These are phyloP conservation scores for Bipolaris cookei DNA, from an alignment of 2,329 filamentous ascomycete genomes.

Conservation along the genomic window DNA sequence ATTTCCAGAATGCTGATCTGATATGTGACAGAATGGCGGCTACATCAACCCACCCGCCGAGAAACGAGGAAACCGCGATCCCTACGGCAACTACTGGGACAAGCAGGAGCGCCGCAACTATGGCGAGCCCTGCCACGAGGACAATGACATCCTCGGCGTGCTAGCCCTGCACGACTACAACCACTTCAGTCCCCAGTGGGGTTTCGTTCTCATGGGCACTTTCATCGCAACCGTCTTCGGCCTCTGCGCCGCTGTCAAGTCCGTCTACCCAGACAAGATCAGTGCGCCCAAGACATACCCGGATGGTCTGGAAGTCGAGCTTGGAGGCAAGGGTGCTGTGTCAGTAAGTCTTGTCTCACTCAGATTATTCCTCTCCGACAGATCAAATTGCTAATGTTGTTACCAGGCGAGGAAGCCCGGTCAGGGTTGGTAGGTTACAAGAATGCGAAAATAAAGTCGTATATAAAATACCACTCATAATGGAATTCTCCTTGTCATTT, in stretches of 20 bases:
- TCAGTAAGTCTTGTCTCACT: slow-evolving; percentile 37
- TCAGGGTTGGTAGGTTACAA: slow-evolving; percentile 23
- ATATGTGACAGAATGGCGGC: slow-evolving; percentile 72
- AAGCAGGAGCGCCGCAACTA: slow-evolving; percentile 97
- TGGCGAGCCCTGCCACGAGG: slow-evolving; percentile 94
- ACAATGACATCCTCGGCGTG: slow-evolving; percentile 89
- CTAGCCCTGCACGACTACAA: slow-evolving; percentile 91
- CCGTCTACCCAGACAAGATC: slow-evolving; percentile 56
- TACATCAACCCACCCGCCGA: slow-evolving; percentile 79
- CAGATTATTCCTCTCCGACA: too few species aligned
- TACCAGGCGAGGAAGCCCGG: slow-evolving; percentile 33
- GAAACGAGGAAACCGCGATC: slow-evolving; percentile 92
- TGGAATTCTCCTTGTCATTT: slow-evolving; percentile 11
- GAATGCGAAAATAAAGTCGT: background rate
- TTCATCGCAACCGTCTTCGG: slow-evolving; percentile 52
- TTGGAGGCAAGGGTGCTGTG: slow-evolving; percentile 55
- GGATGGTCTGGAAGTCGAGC: slow-evolving; percentile 56
- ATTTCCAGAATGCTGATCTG: slow-evolving; percentile 18
- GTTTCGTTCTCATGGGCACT: slow-evolving; percentile 62
- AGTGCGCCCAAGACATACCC: slow-evolving; percentile 55
- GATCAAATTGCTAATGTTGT: slow-evolving; percentile 10
- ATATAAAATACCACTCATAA: slow-evolving; percentile 16
- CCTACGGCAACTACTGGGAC: slow-evolving; percentile 94
- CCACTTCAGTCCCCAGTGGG: slow-evolving; percentile 76
- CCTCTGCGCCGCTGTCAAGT: slow-evolving; percentile 49